Base-by-base conservation (phyloP, 805 yeast genomes). In the Lipomyces kockii region DNA sequence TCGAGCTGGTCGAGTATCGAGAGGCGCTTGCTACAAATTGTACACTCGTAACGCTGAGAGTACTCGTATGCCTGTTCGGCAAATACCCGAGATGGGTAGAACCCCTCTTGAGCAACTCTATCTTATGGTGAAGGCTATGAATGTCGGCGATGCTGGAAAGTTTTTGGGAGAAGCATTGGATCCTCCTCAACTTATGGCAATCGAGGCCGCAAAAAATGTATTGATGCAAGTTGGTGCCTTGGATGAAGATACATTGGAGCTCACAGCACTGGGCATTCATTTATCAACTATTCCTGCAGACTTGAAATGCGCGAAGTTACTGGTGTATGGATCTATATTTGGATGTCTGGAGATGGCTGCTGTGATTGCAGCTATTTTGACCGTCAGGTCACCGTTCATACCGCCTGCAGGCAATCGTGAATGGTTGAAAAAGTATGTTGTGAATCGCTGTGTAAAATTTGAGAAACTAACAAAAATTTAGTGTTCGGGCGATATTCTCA, bases 1-100 rank as follows among this genome's bases (percentile, higher is more conserved):
- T 77, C 90, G 99, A 81, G 94, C 98, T n/a, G 99, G 99, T 70
- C 93, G 99, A 85, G 92, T 94, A 12, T 85, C 88, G 46, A 82
- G 82, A 32, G 99, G 99, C 65, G 80, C 82, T 14, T 92, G 98
- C 70, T 94, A 87, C 78, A 92, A 90, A 75, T 75, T 94, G 58
- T 94, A 85, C 78, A 89, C 97, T 1, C 79, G 80, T 62, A 85
- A 85, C 2, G 84, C 91, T 0, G 86, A 86, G 73, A 80, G 81
- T 3, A 76, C 77, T 0, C 76, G 78, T 27, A 89, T 92, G 94
- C 79, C 84, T 17, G 81, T 83, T 1, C 88, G 89, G 71, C 97
- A 97, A 0, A 82, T 89, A 20, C 98, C 99, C 0, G 99, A 94
- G 76, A 94, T 94, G 62, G 86, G 87, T 70, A 82, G 98, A 67